Conservation (phyloP, 1,284 basidiomycete genomes). For the Ceratobasidium sp. region DNA sequence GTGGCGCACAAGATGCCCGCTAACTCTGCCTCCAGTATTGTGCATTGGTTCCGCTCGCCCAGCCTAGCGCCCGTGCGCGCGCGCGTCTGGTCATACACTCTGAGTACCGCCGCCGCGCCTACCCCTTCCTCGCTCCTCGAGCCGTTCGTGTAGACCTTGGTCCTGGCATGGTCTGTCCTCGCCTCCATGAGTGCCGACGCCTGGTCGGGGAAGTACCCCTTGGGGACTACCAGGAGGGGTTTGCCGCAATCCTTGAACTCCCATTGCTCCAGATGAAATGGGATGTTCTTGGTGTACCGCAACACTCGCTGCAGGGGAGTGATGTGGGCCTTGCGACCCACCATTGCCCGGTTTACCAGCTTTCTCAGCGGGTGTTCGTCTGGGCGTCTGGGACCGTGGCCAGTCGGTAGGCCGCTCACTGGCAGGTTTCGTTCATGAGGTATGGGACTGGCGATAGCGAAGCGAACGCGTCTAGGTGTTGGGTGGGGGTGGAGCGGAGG, state of each 20-base stretch:
- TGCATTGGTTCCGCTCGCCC: not conserved
- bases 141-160: not conserved
- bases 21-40: not conserved
- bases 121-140: not conserved
- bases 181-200: not conserved
- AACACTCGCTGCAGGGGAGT: slow-evolving; percentile 1
- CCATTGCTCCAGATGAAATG: not conserved
- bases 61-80: not conserved
- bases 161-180: not conserved
- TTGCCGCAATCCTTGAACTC: not conserved
- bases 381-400: not conserved
- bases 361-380: slow-evolving; percentile 14
- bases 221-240: not conserved
- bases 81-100: not conserved
- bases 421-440: slow-evolving; percentile 22
- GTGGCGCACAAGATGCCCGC: not conserved
- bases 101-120: not conserved
- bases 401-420: not conserved
- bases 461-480: slow-evolving; percentile 1
- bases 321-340: slow-evolving; percentile 2
- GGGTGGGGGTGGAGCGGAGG: slow-evolving; percentile 4
- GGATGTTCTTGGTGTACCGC: not conserved
- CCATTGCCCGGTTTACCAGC: not conserved
- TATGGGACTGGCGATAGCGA: not conserved
- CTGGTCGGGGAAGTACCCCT: not conserved